phyloP scores from a whole-genome alignment of 306 rosid genomes.

The Dalbergia cultrata region DNA sequence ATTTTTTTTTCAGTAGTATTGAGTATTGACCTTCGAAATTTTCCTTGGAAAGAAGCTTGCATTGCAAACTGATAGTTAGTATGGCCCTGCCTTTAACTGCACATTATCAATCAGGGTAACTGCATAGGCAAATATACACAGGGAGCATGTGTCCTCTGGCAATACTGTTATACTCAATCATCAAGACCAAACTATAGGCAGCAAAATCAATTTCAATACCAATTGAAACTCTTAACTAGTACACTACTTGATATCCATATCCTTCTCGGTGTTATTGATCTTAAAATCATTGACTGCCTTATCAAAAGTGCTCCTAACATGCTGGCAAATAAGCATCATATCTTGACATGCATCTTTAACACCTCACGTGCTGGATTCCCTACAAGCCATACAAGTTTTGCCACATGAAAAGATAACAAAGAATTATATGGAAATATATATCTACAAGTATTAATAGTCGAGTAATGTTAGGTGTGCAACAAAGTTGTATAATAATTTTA shows the following conservation, averaged over 20 bases:
- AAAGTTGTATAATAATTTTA: too few relatives aligned
- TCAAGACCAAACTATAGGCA: neutral
- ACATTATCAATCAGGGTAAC: neutral
- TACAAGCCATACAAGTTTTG: constrained; percentile 40
- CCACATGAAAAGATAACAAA: neutral
- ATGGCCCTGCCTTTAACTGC: neutral
- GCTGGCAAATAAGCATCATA: constrained; percentile 78
- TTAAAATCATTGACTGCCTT: constrained; percentile 70
- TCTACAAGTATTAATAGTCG: neutral
- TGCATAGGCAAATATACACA: neutral
- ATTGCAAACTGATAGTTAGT: neutral
- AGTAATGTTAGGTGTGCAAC: too few relatives aligned
- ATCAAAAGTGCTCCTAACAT: constrained; percentile 72
- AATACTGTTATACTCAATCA: neutral
- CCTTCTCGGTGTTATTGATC: constrained; percentile 44
- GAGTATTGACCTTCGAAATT: too few relatives aligned
- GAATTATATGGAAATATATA: neutral
- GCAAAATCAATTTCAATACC: neutral
- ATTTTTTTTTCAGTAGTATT: too few relatives aligned
- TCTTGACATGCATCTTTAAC: constrained; percentile 80
- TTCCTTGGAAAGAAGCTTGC: neutral
- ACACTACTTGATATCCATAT: constrained; percentile 46
- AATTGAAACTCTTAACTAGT: neutral
- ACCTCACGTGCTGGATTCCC: constrained; percentile 78
- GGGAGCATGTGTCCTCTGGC: neutral